These are phyloP conservation scores for Hyphodiscus sp. DNA, from an alignment of 2,329 filamentous ascomycete species.

Conservation along the genomic window DNA sequence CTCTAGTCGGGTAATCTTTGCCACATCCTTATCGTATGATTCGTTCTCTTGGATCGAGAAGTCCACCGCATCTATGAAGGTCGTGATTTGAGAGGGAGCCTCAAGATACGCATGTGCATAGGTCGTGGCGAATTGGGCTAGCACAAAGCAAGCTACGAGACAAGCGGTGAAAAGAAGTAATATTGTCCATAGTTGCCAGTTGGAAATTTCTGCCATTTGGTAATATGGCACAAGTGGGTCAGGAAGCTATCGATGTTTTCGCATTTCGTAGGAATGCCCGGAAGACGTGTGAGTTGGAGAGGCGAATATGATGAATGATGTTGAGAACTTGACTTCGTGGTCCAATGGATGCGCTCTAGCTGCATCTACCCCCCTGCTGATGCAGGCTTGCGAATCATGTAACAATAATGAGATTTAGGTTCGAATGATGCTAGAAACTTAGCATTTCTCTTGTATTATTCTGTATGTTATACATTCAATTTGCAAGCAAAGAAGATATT, in stretches of 20 bases:
- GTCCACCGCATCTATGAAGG: constrained; percentile 54
- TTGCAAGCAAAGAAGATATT: background rate
- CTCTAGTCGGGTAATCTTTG: constrained; percentile 50
- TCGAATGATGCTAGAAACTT: background rate
- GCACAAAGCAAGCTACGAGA: constrained; percentile 47
- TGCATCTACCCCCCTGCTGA: background rate
- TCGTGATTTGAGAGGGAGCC: constrained; percentile 51
- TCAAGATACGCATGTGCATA: constrained; percentile 50
- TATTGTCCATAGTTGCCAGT: constrained; percentile 33
- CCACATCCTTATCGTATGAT: constrained; percentile 54
- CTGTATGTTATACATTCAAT: background rate
- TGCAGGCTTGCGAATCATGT: background rate
- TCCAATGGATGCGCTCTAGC: background rate
- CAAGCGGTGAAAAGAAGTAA: constrained; percentile 53
- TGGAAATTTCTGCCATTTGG: constrained; percentile 26
- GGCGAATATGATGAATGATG: background rate
- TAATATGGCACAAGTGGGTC: constrained; percentile 1
- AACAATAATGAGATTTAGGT: background rate
- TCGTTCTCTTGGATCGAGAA: constrained; percentile 56
- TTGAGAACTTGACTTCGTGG: background rate
- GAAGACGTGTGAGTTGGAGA: background rate
- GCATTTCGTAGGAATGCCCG: constrained; percentile 10
- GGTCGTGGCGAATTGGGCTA: constrained; percentile 44
- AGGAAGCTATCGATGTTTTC: constrained; percentile 8
- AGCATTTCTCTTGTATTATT: background rate